Evolutionary conservation across 192 early-diverging fungal genomes (phyloP).

Genomic region (Rhizoclosmatium globosum): DNA sequence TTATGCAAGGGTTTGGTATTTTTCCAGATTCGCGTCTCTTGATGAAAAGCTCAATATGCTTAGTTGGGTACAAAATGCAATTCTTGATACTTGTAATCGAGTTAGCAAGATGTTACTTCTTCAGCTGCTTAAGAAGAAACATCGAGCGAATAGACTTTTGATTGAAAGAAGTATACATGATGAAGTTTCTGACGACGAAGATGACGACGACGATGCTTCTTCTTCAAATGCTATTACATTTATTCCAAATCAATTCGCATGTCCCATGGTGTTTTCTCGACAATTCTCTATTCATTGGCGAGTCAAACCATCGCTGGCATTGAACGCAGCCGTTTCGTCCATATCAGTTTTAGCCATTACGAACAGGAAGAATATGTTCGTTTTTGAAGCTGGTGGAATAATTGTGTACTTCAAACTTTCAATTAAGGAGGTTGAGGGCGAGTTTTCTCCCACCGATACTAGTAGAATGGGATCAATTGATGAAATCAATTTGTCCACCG

Average conservation of each 20-base stretch:
- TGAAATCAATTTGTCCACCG: background rate
- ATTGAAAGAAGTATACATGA: conserved; percentile 51
- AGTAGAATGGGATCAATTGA: background rate
- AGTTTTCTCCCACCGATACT: background rate
- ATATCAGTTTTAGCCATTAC: conserved; percentile 69
- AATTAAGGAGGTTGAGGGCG: conserved; percentile 28
- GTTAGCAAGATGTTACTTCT: conserved; percentile 74
- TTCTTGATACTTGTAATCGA: conserved; percentile 65
- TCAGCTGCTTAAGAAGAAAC: conserved; percentile 38
- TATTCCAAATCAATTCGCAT: conserved; percentile 72
- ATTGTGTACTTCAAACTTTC: conserved; percentile 62
- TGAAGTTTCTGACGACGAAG: conserved; percentile 65
- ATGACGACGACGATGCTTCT: conserved; percentile 40
- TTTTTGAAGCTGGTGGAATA: conserved; percentile 60
- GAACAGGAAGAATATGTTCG: conserved; percentile 80
- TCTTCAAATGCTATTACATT: conserved; percentile 39
- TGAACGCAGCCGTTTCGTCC: conserved; percentile 62
- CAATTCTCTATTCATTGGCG: conserved; percentile 80
- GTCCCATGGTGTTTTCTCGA: conserved; percentile 68
- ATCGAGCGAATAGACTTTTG: conserved; percentile 41
- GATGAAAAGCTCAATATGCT: conserved; percentile 64
- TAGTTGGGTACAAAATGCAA: conserved; percentile 57
- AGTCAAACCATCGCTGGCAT: conserved; percentile 69
- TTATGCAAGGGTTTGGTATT: conserved; percentile 71
- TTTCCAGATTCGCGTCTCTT: conserved; percentile 67